These are phyloP conservation scores for Cutaneotrichosporon sp. DNA, from an alignment of 1,284 basidiomycete species.

Conservation along the genomic window DNA sequence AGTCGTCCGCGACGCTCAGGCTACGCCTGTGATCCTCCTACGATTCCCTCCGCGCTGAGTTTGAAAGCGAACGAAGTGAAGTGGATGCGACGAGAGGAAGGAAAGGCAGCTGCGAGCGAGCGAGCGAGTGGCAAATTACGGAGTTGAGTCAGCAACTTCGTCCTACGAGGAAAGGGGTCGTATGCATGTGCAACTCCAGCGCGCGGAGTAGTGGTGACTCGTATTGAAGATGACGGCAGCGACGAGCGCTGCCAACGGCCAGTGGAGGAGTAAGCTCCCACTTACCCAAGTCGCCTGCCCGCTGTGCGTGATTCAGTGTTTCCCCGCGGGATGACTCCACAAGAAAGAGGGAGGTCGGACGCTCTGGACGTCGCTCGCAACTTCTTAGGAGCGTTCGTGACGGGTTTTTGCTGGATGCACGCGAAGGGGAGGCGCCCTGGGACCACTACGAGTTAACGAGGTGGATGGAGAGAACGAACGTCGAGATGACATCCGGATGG, in stretches of 20 bases:
- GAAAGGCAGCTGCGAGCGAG: too few species aligned
- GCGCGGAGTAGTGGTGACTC: too few species aligned
- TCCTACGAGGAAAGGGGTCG: too few species aligned
- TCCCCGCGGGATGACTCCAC: neutral
- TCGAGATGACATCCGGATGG: too few species aligned
- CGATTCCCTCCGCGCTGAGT: too few species aligned
- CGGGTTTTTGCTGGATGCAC: neutral
- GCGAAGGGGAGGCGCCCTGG: neutral
- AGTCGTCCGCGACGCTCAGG: too few species aligned
- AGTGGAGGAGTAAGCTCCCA: neutral
- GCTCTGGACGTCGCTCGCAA: neutral
- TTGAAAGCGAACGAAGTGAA: too few species aligned
- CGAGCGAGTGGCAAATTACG: too few species aligned
- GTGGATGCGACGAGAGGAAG: too few species aligned
- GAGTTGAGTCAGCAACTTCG: too few species aligned
- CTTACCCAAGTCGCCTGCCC: conserved; percentile 4
- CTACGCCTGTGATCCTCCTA: neutral
- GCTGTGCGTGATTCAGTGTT: conserved; percentile 2
- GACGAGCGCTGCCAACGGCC: neutral
- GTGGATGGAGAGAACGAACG: neutral
- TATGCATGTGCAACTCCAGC: too few species aligned
- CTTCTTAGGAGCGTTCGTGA: neutral
- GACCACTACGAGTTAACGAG: neutral
- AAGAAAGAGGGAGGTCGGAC: neutral
- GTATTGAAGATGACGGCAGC: neutral